Percentiles rank a stretch among this genome's conserved stretches.
phyloP scores from a whole-genome alignment of 768 basidiomycete genomes.

The Cubamyces sp. region DNA sequence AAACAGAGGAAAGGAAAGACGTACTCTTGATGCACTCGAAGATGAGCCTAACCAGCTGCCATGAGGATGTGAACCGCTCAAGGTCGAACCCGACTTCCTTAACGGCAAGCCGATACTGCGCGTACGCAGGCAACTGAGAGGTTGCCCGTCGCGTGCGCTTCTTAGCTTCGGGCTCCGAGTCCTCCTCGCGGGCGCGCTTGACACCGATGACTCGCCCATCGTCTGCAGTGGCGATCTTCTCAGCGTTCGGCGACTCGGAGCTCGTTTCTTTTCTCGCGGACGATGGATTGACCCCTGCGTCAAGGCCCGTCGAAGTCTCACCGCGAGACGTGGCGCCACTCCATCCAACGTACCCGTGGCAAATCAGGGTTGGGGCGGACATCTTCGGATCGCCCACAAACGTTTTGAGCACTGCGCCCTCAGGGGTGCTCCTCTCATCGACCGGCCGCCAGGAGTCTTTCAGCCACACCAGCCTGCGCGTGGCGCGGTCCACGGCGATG shows the following conservation, averaged over 20 bases:
- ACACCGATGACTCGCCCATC: not conserved
- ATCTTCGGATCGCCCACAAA: slow-evolving; percentile 1
- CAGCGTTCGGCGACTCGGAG: no score
- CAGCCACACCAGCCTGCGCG: slow-evolving; percentile 1
- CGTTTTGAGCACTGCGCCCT: not conserved
- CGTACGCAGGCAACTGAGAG: not conserved
- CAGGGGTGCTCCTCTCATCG: not conserved
- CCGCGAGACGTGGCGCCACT: no score
- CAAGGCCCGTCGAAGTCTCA: no score
- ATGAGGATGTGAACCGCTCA: not conserved
- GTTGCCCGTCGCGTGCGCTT: not conserved
- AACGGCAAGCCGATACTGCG: slow-evolving; percentile 11
- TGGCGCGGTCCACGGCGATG: slow-evolving; percentile 1
- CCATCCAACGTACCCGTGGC: not conserved
- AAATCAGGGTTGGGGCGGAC: not conserved
- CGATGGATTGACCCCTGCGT: no score
- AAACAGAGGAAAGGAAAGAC: not conserved
- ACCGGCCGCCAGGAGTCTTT: slow-evolving; percentile 1
- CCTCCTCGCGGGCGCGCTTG: not conserved
- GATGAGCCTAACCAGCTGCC: not conserved
- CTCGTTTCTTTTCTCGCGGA: not conserved
- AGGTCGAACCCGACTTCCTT: slow-evolving; percentile 6
- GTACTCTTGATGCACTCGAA: slow-evolving; percentile 1
- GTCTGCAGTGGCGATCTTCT: not conserved
- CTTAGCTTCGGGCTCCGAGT: not conserved